phyloP scores from a whole-genome alignment of 352 stramenopile genomes.

The Globisporangium megalacanthum region DNA sequence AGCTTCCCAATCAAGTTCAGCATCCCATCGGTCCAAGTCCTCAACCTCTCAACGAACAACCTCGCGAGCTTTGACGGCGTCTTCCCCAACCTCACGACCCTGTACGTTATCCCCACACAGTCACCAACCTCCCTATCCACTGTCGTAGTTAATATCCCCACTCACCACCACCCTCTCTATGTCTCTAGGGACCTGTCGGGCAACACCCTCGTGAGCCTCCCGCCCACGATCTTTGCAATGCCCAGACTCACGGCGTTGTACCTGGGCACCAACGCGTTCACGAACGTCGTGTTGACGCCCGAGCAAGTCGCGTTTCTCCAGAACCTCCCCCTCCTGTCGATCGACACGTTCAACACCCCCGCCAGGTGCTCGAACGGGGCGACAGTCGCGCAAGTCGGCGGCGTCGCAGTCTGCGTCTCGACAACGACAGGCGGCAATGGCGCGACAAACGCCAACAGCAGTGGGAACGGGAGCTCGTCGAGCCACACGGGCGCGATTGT shows the following conservation, averaged over 20 bases:
- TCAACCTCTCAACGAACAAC: slow-evolving; percentile 16
- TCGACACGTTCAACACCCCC: not conserved
- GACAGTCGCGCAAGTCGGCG: slow-evolving; percentile 1
- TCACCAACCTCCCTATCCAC: not conserved
- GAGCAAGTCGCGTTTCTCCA: slow-evolving; percentile 4
- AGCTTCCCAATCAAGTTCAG: slow-evolving; percentile 49
- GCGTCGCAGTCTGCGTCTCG: not conserved
- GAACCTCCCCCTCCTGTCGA: not conserved
- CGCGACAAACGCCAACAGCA: not conserved
- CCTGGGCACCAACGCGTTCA: not conserved
- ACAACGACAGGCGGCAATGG: no score
- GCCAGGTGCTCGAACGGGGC: not conserved
- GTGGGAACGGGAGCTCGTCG: no score
- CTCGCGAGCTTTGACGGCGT: slow-evolving; percentile 1
- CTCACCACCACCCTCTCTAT: no score
- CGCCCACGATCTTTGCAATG: slow-evolving; percentile 1
- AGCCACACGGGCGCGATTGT: not conserved
- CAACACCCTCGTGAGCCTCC: slow-evolving; percentile 2
- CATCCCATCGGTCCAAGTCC: slow-evolving; percentile 34
- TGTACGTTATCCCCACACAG: slow-evolving; percentile 5
- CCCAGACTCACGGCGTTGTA: slow-evolving; percentile 3
- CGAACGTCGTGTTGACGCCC: slow-evolving; percentile 4
- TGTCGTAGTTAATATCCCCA: no score
- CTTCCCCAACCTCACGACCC: no score
- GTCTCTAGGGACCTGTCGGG: not conserved